Base-by-base conservation (phyloP, 176 grass and related monocot species). In the Phyllostachys edulis region DNA sequence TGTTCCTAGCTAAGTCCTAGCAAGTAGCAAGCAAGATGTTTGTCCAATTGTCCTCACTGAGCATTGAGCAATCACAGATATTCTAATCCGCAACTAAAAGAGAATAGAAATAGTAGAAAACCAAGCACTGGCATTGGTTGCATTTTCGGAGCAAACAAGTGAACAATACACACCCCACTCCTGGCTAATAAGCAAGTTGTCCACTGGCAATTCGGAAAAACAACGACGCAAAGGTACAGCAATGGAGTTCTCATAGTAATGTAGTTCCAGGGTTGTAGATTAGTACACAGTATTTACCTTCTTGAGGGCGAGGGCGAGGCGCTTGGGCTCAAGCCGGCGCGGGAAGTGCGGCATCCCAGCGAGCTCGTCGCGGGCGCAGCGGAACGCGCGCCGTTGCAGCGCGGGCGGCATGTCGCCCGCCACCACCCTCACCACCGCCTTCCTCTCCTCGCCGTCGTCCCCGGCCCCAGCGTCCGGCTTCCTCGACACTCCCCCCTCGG, bases 231-330 rank as follows among this genome's bases (percentile, higher is more conserved):
- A 23, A 27, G 16, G 54, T n/a, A 37, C 54, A 6, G 9, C 0
- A 15, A 56, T 81, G 79, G 21, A 42, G 36, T 56, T 69, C 14
- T 69, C 17, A 16, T 14, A 38, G 20, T 7, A 39, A 36, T 23
- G 11, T 26, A 12, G 14, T 37, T 10, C 17, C 34, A 39, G 9
- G 52, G 67, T 14, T 20, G 37, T 23, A n/a, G 54, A 15, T 9
- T 0, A 15, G 75, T 45, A 0, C 20, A 57, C 7, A 41, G 7
- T 16, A 41, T 6, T 47, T 85, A 94, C 95, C 95, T 94, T 94
- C 82, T 98, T 98, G 34, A 98, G 91, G 51, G 92, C 95, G 50
- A 94, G 88, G 27, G 95, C 89, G 78, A 98, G 92, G 71, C 90
- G 84, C 87, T 95, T 98, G 85, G 89, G 92, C 72, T 98, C 92